These are phyloP conservation scores for Juglanconis juglandina DNA, from an alignment of 2,329 filamentous ascomycete genomes.

Conservation along the genomic window DNA sequence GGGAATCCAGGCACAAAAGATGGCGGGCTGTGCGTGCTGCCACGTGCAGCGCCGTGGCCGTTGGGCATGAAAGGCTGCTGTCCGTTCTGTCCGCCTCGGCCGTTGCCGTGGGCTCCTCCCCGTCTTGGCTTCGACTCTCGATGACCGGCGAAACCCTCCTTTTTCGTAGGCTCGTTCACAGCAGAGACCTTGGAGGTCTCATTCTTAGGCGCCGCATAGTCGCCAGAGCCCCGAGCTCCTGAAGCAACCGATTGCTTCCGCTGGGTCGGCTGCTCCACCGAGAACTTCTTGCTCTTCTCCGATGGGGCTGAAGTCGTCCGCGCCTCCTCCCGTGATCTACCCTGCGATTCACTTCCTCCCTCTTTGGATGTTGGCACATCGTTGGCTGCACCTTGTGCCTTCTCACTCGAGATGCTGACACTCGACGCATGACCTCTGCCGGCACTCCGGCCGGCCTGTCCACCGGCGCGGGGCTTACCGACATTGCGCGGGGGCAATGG, in stretches of 20 bases:
- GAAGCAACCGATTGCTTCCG: constrained; percentile 11
- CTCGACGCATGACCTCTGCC: constrained; percentile 21
- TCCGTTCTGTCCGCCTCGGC: constrained; percentile 16
- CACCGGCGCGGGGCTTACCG: constrained; percentile 46
- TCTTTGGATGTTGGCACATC: constrained; percentile 5
- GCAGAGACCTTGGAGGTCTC: constrained; percentile 10
- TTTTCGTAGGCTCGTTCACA: constrained; percentile 11
- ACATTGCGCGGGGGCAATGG: constrained; percentile 56
- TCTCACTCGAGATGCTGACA: constrained; percentile 24
- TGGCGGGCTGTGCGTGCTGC: constrained; percentile 10
- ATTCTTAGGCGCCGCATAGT: constrained; percentile 11
- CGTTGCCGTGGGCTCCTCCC: constrained; percentile 13
- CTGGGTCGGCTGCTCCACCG: constrained; percentile 1
- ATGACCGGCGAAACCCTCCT: constrained; percentile 12
- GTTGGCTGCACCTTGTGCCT: constrained; percentile 5
- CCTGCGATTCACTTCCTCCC: constrained; percentile 6
- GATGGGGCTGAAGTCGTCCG: constrained; percentile 9
- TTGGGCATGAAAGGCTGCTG: constrained; percentile 13
- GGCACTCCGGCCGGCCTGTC: constrained; percentile 39
- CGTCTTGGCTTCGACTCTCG: constrained; percentile 13
- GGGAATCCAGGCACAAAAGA: constrained; percentile 1
- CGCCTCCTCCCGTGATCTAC: constrained; percentile 12
- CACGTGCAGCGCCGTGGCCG: constrained; percentile 10
- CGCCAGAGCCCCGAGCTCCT: constrained; percentile 9
- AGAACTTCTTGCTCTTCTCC: constrained; percentile 17